Evolutionary conservation across 1,284 basidiomycete species (phyloP).

Genomic region (Boletus smithii): DNA sequence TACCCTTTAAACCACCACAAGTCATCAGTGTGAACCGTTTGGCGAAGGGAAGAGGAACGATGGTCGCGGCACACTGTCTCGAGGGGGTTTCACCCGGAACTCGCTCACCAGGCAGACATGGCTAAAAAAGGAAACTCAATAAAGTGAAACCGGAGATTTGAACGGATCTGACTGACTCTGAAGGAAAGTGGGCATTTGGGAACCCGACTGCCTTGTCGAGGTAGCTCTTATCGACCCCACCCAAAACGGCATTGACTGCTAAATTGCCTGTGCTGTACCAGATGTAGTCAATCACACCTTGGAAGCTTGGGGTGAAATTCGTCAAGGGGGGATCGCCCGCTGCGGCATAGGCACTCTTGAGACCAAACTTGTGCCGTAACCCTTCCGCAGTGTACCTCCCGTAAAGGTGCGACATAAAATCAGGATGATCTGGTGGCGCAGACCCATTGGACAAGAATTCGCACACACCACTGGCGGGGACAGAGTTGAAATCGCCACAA

Average conservation of each 20-base stretch:
- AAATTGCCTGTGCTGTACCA: constrained; percentile 85
- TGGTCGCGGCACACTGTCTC: constrained; percentile 40
- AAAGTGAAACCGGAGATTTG: constrained; percentile 1
- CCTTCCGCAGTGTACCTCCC: constrained; percentile 93
- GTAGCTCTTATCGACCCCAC: constrained; percentile 86
- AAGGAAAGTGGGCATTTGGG: constrained; percentile 95
- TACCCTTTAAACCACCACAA: no score
- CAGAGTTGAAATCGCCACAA: constrained; percentile 94
- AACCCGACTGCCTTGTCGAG: constrained; percentile 92
- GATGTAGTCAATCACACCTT: constrained; percentile 88
- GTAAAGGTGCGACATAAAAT: constrained; percentile 92
- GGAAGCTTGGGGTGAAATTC: constrained; percentile 87
- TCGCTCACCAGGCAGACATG: constrained; percentile 65
- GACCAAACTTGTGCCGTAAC: constrained; percentile 71
- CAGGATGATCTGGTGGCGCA: constrained; percentile 75
- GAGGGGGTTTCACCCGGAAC: constrained; percentile 72
- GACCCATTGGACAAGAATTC: constrained; percentile 82
- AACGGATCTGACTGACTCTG: constrained; percentile 56
- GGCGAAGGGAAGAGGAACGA: constrained; percentile 27
- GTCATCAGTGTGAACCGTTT: constrained; percentile 25
- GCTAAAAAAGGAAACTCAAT: constrained; percentile 37
- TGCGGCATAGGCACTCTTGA: constrained; percentile 82
- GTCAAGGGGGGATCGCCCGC: constrained; percentile 76
- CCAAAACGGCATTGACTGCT: constrained; percentile 82
- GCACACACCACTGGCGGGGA: constrained; percentile 86